Base-by-base conservation (phyloP, 2,329 filamentous ascomycete genomes). In the Rachicladosporium sp. region DNA sequence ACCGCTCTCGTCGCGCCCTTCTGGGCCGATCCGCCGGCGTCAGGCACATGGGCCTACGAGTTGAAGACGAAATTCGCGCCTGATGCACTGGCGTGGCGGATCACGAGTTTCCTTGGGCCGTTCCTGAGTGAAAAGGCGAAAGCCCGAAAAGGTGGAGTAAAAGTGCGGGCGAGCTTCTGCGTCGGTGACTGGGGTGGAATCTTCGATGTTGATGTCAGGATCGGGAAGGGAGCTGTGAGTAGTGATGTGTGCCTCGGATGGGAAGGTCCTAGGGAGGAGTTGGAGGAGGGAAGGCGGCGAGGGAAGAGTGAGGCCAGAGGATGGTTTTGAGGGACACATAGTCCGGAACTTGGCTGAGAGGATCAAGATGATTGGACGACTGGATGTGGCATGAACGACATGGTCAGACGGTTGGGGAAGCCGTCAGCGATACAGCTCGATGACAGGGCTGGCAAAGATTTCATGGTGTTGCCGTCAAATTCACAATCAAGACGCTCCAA, bases 151-250 rank as follows among this genome's bases (percentile, higher is more conserved):
- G 61, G 61, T 0, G 66, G 66, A 10, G 59, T 68, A 6, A 53
- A 59, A n/a, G 59, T 69, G 1, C 43, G 66, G 29, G 65, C 62
- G 4, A 66, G 64, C 37, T 68, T 69, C 33, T 66, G 63, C 40
- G 43, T 69, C 1, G 65, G 65, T 0, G 50, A 52, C 2, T 44
- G 49, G 9, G 55, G 55, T 2, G 65, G 65, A 11, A 63, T 68
- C 5, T 68, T 67, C 27, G 66, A 69, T 48, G 36, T 68, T 29
- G 65, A 69, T 44, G 49, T 69, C 2, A 38, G 50, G n/a, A 50
- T 69, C 35, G 65, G 63, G 0, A 53, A 53, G 36, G 43, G 51
- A 4, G 43, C 41, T 3, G n/a, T 48, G 21, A 49, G 47, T 2
- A 47, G 53, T 15, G 58, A 64, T 50, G 53, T 61, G 35, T 60